Evolutionary conservation across 768 basidiomycete genomes (phyloP), one percentile per base, ranked within the genome.

Genomic region (Podaxis mareebaensis): DNA sequence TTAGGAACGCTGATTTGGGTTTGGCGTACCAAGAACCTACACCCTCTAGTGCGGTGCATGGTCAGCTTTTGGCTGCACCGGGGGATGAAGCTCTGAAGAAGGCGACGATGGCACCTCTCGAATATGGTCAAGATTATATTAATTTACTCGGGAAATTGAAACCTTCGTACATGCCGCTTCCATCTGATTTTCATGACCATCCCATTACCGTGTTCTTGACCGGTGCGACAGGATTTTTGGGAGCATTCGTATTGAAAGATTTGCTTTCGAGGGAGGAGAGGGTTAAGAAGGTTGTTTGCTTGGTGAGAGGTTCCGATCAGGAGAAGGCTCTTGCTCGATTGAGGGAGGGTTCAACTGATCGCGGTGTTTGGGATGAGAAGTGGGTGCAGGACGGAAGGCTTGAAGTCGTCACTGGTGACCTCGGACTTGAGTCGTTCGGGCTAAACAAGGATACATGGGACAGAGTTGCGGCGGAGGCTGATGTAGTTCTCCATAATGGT

Each of bases 211-310:
- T 99, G 33, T 97, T 99, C 81, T 84, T 99, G 33, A 99, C 97
- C 5, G 97, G 97, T 5, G 96, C 94, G 4, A 98, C 97, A 8
- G 97, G 97, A 2, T 99, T 96, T 81, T 82, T 99, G 15, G 97
- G 97, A 13, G 95, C 93, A 4, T 99, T 96, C 74, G 85, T 99
- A 64, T 78, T 99, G 54, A 81, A 82, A 42, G 90, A 96, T 71
- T 80, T 99, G 44, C 83, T 99, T 0, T 76, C 80, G 30, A 58
- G 62, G 36, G 64, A 62, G 20, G 77, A 81, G 7, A 79, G 83
- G 61, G 92, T 98, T 12, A 79, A 80, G 67, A 96, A 95, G 76
- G 95, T 98, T 42, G 85, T 96, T 63, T 96, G 94, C 71, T 86
- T 96, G n/a, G 90, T 99, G 44, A 87, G 97, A 53, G 92, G 90